Evolutionary conservation across 257 asterid genomes (phyloP).

Genomic region (Petrea volubilis): DNA sequence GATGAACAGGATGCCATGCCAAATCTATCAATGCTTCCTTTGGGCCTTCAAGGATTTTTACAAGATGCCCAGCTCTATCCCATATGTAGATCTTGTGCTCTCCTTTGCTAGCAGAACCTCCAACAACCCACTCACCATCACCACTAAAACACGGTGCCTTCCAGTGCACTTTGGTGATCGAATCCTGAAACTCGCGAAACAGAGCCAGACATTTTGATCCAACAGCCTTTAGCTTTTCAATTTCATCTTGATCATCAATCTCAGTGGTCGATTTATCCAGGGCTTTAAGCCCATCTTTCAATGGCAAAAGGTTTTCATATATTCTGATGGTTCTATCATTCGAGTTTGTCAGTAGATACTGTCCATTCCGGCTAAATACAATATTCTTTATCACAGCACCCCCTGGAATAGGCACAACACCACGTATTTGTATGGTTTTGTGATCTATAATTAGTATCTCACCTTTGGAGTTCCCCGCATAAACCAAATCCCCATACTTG

Average conservation of each 20-base stretch:
- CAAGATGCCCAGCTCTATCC: constrained; percentile 94
- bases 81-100: constrained; percentile 97
- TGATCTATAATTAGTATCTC: constrained; percentile 81
- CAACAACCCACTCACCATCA: constrained; percentile 93
- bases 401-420: constrained; percentile 64
- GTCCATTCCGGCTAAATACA: constrained; percentile 76
- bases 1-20: constrained; percentile 94
- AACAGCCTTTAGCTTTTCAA: constrained; percentile 62
- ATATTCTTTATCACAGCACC: constrained; percentile 77
- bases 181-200: constrained; percentile 83
- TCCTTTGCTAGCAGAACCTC: constrained; percentile 95
- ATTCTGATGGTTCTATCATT: constrained; percentile 79
- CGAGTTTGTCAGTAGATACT: constrained; percentile 82
- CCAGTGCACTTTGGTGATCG: constrained; percentile 89
- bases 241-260: constrained; percentile 50
- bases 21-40: constrained; percentile 87
- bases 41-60: constrained; percentile 94
- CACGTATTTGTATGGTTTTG: constrained; percentile 47
- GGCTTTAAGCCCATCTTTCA: constrained; percentile 52
- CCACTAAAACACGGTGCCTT: constrained; percentile 97
- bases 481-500: constrained; percentile 79
- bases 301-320: constrained; percentile 77
- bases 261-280: constrained; percentile 41
- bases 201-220: constrained; percentile 70
- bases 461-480: constrained; percentile 86